Evolutionary conservation across 768 basidiomycete genomes (phyloP).

Genomic region (Amanita rimosa): DNA sequence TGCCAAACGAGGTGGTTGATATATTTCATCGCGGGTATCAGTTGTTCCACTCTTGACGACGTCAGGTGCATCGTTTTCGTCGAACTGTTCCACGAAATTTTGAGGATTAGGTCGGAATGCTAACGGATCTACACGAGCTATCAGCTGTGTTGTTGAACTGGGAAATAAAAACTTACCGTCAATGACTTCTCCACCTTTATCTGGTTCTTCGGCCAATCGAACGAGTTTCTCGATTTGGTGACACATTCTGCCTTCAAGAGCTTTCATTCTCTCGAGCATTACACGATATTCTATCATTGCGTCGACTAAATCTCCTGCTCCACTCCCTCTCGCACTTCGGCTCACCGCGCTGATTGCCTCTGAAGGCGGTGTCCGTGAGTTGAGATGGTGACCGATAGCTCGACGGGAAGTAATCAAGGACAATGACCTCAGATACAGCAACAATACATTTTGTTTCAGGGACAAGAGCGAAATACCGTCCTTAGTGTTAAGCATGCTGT

Average conservation of each 20-base stretch:
- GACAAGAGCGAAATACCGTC: conserved; percentile 89
- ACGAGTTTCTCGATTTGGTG: conserved; percentile 97
- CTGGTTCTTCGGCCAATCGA: conserved; percentile 36
- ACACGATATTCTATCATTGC: conserved; percentile 70
- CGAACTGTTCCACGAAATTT: conserved; percentile 42
- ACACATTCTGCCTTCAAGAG: conserved; percentile 76
- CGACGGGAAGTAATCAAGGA: conserved; percentile 64
- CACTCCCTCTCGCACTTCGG: conserved; percentile 42
- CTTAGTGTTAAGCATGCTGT: conserved; percentile 33
- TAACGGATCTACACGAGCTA: conserved; percentile 56
- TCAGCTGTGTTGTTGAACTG: not conserved
- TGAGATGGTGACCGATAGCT: conserved; percentile 52
- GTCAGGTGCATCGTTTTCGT: conserved; percentile 19
- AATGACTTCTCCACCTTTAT: conserved; percentile 24
- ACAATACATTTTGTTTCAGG: conserved; percentile 72
- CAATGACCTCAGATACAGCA: conserved; percentile 81
- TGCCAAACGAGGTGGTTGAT: conserved; percentile 80
- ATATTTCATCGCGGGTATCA: conserved; percentile 38
- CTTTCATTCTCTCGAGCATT: conserved; percentile 80
- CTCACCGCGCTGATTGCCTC: conserved; percentile 40
- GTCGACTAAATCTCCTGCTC: conserved; percentile 69
- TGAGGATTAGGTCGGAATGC: conserved; percentile 87
- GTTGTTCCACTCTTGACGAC: conserved; percentile 8
- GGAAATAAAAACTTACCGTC: conserved; percentile 42
- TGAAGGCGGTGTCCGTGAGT: conserved; percentile 33